Evolutionary conservation across 495 filamentous ascomycete species (phyloP).

Genomic region (Aspergillus panamensis): DNA sequence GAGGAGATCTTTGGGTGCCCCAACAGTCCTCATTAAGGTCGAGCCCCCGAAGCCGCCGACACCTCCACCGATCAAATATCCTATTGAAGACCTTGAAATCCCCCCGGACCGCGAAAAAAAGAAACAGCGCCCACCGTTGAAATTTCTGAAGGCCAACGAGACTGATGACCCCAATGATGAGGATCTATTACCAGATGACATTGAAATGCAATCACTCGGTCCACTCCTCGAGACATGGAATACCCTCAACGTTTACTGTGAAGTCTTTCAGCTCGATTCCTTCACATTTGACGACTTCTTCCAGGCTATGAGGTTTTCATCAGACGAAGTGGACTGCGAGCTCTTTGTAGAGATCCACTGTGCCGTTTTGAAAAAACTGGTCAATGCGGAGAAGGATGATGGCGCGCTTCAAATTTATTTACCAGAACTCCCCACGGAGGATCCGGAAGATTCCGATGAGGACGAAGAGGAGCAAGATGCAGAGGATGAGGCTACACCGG

Average conservation of each 20-base stretch:
- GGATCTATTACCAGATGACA: constrained; percentile 50
- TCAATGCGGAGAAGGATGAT: constrained; percentile 64
- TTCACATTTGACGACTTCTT: constrained; percentile 97
- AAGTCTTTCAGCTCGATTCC: constrained; percentile 88
- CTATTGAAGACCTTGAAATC: constrained; percentile 89
- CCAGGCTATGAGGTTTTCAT: constrained; percentile 78
- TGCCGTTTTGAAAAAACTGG: constrained; percentile 80
- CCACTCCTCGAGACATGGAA: constrained; percentile 87
- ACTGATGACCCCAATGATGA: constrained; percentile 39
- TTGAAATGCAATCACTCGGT: constrained; percentile 76
- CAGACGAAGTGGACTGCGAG: constrained; percentile 75
- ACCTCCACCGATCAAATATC: constrained; percentile 83
- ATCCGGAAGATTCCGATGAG: constrained; percentile 41
- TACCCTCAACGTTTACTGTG: constrained; percentile 92
- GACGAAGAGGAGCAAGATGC: constrained; percentile 55
- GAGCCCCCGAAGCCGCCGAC: constrained; percentile 53
- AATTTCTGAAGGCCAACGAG: constrained; percentile 65
- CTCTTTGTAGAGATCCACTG: constrained; percentile 90
- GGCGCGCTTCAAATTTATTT: constrained; percentile 76
- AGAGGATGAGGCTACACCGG: constrained; percentile 50
- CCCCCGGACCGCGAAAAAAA: constrained; percentile 53
- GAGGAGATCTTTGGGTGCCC: constrained; percentile 29
- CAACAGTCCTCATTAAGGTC: constrained; percentile 35
- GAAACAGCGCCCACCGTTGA: constrained; percentile 65
- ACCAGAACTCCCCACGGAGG: constrained; percentile 68